Conservation (phyloP, 192 early-diverging fungal species). For the Phlyctochytrium planicorne region DNA sequence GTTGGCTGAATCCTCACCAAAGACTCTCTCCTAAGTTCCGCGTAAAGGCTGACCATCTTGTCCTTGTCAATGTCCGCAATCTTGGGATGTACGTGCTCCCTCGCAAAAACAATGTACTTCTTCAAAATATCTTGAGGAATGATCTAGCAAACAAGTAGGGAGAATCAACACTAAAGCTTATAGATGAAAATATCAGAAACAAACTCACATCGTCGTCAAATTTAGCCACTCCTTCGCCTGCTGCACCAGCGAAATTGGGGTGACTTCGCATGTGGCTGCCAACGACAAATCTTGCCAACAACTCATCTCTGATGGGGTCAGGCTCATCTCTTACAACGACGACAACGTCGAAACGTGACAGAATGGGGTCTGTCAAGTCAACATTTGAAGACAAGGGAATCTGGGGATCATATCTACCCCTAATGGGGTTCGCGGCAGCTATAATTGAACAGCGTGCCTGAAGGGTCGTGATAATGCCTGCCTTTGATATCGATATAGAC, state of each 20-base stretch:
- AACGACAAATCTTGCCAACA: slow-evolving; percentile 90
- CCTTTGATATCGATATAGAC: slow-evolving; percentile 83
- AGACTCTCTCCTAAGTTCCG: slow-evolving; percentile 89
- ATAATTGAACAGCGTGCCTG: slow-evolving; percentile 83
- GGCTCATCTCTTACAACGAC: slow-evolving; percentile 94
- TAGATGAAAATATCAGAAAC: slow-evolving; percentile 7
- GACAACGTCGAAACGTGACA: slow-evolving; percentile 97
- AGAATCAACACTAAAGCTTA: slow-evolving; percentile 8
- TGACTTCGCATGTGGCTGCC: slow-evolving; percentile 90
- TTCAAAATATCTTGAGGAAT: slow-evolving; percentile 72
- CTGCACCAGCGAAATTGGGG: slow-evolving; percentile 60
- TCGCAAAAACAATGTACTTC: slow-evolving; percentile 87
- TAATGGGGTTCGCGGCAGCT: slow-evolving; percentile 84
- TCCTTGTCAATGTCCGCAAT: slow-evolving; percentile 85
- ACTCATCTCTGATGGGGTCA: slow-evolving; percentile 86
- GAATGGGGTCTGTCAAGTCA: slow-evolving; percentile 96
- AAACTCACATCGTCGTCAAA: slow-evolving; percentile 60
- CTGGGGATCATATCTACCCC: slow-evolving; percentile 84
- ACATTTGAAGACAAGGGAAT: slow-evolving; percentile 96
- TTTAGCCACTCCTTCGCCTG: too few species aligned
- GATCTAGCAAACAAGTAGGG: slow-evolving; percentile 49
- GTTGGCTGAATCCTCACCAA: too few species aligned
- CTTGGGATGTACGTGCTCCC: slow-evolving; percentile 72
- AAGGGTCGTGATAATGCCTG: slow-evolving; percentile 79
- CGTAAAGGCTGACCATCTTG: slow-evolving; percentile 86